phyloP scores from a whole-genome alignment of 352 stramenopile genomes.

The Phytopythium aichiense region DNA sequence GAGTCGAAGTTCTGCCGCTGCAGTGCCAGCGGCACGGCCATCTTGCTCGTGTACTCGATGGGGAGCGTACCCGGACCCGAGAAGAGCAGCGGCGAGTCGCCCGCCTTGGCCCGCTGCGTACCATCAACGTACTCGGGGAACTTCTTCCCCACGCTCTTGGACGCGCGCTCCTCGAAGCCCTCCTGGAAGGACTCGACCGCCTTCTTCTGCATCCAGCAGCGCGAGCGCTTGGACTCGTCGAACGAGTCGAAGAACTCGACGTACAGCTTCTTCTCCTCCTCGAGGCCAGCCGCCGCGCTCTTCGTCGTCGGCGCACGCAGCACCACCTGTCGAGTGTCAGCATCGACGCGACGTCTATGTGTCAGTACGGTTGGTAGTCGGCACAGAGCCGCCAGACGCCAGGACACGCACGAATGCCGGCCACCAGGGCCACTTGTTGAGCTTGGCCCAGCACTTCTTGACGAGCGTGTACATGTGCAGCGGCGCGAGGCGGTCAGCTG shows the following conservation, averaged over 20 bases:
- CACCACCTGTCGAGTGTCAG: slow-evolving; percentile 35
- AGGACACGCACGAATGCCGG: slow-evolving; percentile 55
- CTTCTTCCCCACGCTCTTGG: slow-evolving; percentile 78
- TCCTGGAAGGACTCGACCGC: slow-evolving; percentile 70
- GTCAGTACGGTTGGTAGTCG: neutral
- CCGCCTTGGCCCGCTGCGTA: slow-evolving; percentile 68
- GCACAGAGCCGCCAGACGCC: neutral
- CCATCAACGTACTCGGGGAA: slow-evolving; percentile 68
- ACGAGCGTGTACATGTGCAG: slow-evolving; percentile 81
- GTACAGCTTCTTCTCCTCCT: slow-evolving; percentile 73
- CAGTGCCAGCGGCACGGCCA: slow-evolving; percentile 36
- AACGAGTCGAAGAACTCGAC: slow-evolving; percentile 85
- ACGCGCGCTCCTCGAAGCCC: slow-evolving; percentile 69
- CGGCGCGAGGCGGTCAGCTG: slow-evolving; percentile 56
- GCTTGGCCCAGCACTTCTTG: slow-evolving; percentile 85
- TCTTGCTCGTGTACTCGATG: slow-evolving; percentile 80
- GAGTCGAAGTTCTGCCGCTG: slow-evolving; percentile 42
- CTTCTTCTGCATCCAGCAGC: slow-evolving; percentile 85
- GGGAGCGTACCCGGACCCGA: slow-evolving; percentile 55
- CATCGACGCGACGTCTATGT: neutral
- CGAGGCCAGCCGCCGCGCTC: slow-evolving; percentile 41
- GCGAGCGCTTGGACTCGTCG: slow-evolving; percentile 62
- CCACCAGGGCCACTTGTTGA: slow-evolving; percentile 83
- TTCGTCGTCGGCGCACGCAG: slow-evolving; percentile 60
- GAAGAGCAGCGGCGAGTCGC: slow-evolving; percentile 64